These are phyloP conservation scores for Cladorrhinum samala DNA, from an alignment of 495 filamentous ascomycete genomes.

Conservation along the genomic window DNA sequence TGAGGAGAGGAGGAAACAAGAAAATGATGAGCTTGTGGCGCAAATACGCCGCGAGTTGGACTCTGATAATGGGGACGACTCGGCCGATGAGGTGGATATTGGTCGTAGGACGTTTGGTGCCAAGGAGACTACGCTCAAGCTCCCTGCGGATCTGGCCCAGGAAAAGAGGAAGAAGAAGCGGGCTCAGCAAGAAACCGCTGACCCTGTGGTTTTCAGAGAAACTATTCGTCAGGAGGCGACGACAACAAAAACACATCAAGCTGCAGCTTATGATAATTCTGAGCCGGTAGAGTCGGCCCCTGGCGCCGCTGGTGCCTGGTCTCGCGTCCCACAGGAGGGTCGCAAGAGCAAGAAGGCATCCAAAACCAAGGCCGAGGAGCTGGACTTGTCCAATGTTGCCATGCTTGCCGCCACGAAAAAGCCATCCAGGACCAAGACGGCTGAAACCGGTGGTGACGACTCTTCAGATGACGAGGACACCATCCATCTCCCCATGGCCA, in stretches of 20 bases:
- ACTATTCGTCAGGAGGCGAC: background rate
- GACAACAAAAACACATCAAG: background rate
- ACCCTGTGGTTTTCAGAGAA: background rate
- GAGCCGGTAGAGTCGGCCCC: conserved; percentile 4
- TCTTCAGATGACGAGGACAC: conserved; percentile 53
- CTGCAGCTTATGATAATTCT: background rate
- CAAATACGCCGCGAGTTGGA: conserved; percentile 66
- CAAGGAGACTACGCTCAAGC: conserved; percentile 26
- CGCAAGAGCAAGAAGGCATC: conserved; percentile 28
- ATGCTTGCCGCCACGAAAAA: conserved; percentile 26
- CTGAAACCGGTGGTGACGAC: conserved; percentile 17
- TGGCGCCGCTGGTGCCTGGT: conserved; percentile 31
- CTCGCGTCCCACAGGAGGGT: conserved; percentile 21
- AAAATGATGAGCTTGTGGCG: conserved; percentile 77
- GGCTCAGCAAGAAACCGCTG: background rate
- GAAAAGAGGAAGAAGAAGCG: conserved; percentile 13
- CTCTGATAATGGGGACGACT: conserved; percentile 41
- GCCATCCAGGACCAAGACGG: conserved; percentile 12
- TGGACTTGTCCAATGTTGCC: conserved; percentile 36
- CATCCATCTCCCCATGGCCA: conserved; percentile 53
- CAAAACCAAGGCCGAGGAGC: conserved; percentile 24
- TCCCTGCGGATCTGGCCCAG: conserved; percentile 1
- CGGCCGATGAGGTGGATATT: conserved; percentile 53
- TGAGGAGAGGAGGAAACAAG: conserved; percentile 65
- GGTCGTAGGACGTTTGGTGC: conserved; percentile 63